These are phyloP conservation scores for Irpex rosettiformis DNA, from an alignment of 1,284 basidiomycete genomes.

Conservation along the genomic window DNA sequence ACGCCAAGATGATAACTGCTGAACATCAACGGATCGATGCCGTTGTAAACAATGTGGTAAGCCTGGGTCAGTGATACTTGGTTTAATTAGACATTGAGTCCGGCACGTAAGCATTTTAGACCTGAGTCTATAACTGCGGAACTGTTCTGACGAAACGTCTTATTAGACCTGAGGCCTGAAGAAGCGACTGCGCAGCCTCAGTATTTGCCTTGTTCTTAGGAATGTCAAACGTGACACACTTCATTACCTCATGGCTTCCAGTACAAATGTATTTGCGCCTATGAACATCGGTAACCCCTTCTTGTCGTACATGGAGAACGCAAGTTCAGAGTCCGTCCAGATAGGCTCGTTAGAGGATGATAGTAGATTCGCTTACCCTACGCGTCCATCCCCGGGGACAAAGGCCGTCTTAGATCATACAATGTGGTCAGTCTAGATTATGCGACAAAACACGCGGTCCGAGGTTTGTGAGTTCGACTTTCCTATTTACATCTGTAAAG, in stretches of 20 bases:
- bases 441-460: slow-evolving; percentile 34
- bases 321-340: slow-evolving; percentile 33
- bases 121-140: no score
- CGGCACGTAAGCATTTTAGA: neutral
- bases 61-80: no score
- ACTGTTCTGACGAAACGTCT: no score
- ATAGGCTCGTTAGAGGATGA: slow-evolving; percentile 35
- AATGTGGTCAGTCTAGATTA: slow-evolving; percentile 33
- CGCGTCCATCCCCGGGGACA: neutral
- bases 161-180: slow-evolving; percentile 29
- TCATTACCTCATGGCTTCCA: no score
- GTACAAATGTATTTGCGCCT: slow-evolving; percentile 36
- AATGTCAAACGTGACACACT: no score
- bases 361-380: slow-evolving; percentile 18
- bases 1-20: slow-evolving; percentile 33
- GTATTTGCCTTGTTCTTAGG: slow-evolving; percentile 15
- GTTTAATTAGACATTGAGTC: no score
- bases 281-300: slow-evolving; percentile 38
- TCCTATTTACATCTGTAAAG: slow-evolving; percentile 8
- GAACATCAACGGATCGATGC: slow-evolving; percentile 21
- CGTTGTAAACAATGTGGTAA: neutral
- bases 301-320: slow-evolving; percentile 35
- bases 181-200: slow-evolving; percentile 31
- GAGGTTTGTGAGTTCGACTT: slow-evolving; percentile 24
- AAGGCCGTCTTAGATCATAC: slow-evolving; percentile 16